Percentiles rank a stretch among this genome's conserved stretches.
Conservation (phyloP, 202 grass and related monocot species). For the Miscanthus sacchariflorus region DNA sequence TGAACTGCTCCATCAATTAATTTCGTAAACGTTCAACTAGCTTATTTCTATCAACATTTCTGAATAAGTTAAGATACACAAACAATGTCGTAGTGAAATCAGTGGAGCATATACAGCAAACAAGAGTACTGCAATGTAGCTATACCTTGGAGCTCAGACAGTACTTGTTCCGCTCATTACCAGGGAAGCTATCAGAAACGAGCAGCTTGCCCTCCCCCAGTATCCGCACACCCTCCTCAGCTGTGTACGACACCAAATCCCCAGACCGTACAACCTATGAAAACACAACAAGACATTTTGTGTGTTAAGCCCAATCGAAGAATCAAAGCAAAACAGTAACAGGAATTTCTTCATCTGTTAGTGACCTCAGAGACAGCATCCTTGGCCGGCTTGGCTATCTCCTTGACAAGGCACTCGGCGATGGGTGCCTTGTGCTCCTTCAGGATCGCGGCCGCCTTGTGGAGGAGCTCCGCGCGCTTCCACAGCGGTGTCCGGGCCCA, state of each 20-base stretch:
- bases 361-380: conserved; percentile 89
- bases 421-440: conserved; percentile 91
- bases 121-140: background rate
- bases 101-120: background rate
- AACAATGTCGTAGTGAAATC: conserved; percentile 8
- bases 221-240: conserved; percentile 95
- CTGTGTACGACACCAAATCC: conserved; percentile 94
- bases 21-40: background rate
- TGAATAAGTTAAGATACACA: background rate
- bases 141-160: conserved; percentile 97
- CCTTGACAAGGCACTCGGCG: conserved; percentile 91
- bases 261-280: conserved; percentile 88
- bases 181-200: conserved; percentile 94
- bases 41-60: background rate
- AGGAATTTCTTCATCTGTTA: background rate
- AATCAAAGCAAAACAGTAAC: conserved; percentile 19
- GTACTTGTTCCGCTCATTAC: conserved; percentile 95
- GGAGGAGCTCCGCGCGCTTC: conserved; percentile 93
- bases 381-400: conserved; percentile 97
- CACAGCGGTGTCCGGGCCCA: conserved; percentile 91
- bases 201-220: conserved; percentile 92
- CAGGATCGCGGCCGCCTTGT: conserved; percentile 91
- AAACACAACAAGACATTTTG: conserved; percentile 15
- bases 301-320: background rate
- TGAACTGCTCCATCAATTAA: background rate